Conservation (phyloP, 192 early-diverging fungal genomes). For the Coemansia sp. region DNA sequence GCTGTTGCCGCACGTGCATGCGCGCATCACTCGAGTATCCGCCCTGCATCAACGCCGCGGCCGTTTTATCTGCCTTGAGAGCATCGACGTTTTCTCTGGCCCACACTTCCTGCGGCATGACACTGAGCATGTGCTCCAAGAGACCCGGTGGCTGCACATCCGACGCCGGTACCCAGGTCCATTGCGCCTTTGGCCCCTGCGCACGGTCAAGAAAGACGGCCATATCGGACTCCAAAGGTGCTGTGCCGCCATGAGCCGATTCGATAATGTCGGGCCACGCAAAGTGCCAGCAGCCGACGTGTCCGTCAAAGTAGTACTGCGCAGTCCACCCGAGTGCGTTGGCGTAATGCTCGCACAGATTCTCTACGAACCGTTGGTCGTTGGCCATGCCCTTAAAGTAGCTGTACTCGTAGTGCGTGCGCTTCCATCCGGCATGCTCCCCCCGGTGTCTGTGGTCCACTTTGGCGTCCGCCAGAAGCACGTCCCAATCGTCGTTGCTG, state of each 20-base stretch:
- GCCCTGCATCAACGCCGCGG: too few species aligned
- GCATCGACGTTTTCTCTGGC: slow-evolving; percentile 3
- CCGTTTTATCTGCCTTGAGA: too few species aligned
- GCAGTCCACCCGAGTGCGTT: slow-evolving; percentile 33
- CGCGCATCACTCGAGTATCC: slow-evolving; percentile 8
- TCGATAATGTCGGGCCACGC: slow-evolving; percentile 30
- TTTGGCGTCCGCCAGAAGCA: slow-evolving; percentile 16
- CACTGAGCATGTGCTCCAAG: slow-evolving; percentile 32
- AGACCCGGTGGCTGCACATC: slow-evolving; percentile 13
- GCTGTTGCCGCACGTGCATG: slow-evolving; percentile 6
- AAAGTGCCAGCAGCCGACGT: slow-evolving; percentile 35
- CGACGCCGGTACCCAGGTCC: slow-evolving; percentile 6
- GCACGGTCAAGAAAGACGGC: slow-evolving; percentile 1
- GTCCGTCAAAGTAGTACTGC: slow-evolving; percentile 26
- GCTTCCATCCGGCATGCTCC: slow-evolving; percentile 16
- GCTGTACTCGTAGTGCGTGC: slow-evolving; percentile 10
- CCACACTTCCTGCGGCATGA: slow-evolving; percentile 27
- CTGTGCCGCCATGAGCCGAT: neutral
- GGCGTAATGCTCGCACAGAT: slow-evolving; percentile 15
- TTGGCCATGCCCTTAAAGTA: neutral
- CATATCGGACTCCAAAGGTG: slow-evolving; percentile 33
- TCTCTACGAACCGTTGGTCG: neutral
- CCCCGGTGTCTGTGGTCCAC: slow-evolving; percentile 11
- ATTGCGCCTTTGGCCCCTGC: neutral
- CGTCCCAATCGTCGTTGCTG: slow-evolving; percentile 20